These are phyloP conservation scores for Sugiyamaella castrensis DNA, from an alignment of 1,139 yeast species.

Conservation along the genomic window DNA sequence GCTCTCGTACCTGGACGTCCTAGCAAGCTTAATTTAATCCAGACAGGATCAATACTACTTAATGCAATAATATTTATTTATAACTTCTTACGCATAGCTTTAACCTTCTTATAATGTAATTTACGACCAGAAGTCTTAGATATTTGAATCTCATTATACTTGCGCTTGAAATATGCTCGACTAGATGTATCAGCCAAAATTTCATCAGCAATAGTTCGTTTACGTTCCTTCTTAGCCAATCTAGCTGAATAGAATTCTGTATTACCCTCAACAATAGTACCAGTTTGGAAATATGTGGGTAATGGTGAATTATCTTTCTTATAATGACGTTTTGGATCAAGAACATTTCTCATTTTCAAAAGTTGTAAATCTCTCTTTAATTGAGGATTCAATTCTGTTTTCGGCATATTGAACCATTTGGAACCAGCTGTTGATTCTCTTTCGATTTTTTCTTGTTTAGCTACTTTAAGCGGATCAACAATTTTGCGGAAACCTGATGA, in stretches of 20 bases:
- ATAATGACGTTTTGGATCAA: constrained; percentile 95
- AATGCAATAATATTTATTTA: constrained; percentile 3
- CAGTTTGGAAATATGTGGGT: constrained; percentile 83
- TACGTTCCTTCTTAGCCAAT: constrained; percentile 66
- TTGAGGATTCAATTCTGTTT: constrained; percentile 70
- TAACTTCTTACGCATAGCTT: constrained; percentile 55
- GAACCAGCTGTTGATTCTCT: constrained; percentile 47
- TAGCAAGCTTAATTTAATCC: too few species aligned
- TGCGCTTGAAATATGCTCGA: constrained; percentile 76
- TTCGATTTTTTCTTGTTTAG: constrained; percentile 25
- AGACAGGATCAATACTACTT: too few species aligned
- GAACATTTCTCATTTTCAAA: constrained; percentile 80
- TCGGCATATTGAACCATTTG: constrained; percentile 83
- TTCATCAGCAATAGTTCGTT: constrained; percentile 76
- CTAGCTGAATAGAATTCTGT: constrained; percentile 76
- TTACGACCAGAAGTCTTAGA: constrained; percentile 74
- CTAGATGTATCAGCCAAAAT: constrained; percentile 70
- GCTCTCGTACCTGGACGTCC: too few species aligned
- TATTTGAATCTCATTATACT: constrained; percentile 74
- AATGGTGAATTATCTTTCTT: constrained; percentile 79
- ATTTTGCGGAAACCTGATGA: constrained; percentile 35
- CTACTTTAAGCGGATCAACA: constrained; percentile 50
- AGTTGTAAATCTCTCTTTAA: constrained; percentile 74
- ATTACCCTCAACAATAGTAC: constrained; percentile 81
- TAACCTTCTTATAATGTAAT: constrained; percentile 62